phyloP scores from a whole-genome alignment of 768 basidiomycete species.

The Royoungia palumana region DNA sequence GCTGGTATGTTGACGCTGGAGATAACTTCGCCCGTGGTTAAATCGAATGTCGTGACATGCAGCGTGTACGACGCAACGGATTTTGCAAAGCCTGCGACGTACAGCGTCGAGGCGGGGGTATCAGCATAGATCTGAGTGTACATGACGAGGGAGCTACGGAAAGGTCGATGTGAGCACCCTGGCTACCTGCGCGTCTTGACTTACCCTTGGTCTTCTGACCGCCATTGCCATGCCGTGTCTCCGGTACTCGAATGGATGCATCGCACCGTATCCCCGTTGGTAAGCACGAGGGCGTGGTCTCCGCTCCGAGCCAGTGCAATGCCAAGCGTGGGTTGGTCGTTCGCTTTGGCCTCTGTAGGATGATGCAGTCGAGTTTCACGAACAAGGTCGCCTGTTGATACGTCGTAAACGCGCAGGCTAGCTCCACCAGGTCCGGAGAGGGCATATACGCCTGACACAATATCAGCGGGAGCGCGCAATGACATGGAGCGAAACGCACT shows the following conservation, averaged over 20 bases:
- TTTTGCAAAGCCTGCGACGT: constrained; percentile 46
- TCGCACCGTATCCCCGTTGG: constrained; percentile 58
- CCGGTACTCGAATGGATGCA: constrained; percentile 51
- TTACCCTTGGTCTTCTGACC: constrained; percentile 64
- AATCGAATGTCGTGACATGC: constrained; percentile 59
- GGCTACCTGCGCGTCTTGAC: constrained; percentile 16
- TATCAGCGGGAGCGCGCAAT: not conserved
- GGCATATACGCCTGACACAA: constrained; percentile 55
- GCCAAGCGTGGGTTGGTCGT: constrained; percentile 55
- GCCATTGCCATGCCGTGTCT: constrained; percentile 66
- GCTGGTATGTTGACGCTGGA: constrained; percentile 53
- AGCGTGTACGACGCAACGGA: constrained; percentile 55
- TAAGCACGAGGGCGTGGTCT: constrained; percentile 42
- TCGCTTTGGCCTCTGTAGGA: constrained; percentile 39
- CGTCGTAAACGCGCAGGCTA: constrained; percentile 65
- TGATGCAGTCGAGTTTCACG: constrained; percentile 63
- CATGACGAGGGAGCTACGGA: constrained; percentile 57
- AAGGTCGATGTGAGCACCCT: constrained; percentile 1
- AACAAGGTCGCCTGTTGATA: constrained; percentile 56
- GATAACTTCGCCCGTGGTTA: constrained; percentile 51
- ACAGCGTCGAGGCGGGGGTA: constrained; percentile 50
- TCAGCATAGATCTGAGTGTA: constrained; percentile 61
- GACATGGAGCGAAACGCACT: constrained; percentile 40
- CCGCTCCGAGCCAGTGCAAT: constrained; percentile 39
- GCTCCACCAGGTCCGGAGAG: constrained; percentile 76